These are phyloP conservation scores for Cladosporium oxysporum DNA, from an alignment of 2,329 filamentous ascomycete genomes.

Conservation along the genomic window DNA sequence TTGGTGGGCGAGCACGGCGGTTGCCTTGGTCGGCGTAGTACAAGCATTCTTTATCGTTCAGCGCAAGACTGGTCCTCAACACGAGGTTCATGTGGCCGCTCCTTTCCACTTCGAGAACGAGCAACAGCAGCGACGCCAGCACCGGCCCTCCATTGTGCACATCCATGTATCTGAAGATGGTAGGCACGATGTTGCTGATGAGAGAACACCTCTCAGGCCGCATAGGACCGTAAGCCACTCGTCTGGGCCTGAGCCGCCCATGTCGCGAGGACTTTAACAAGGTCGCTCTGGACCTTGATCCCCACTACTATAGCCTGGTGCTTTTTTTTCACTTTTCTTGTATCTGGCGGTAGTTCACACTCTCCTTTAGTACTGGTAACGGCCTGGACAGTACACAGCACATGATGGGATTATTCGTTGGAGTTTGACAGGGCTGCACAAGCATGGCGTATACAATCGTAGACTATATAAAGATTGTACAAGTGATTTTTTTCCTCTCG, in stretches of 20 bases:
- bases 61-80: conserved; percentile 17
- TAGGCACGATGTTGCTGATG: background rate
- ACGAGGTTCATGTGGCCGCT: conserved; percentile 18
- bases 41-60: conserved; percentile 40
- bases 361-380: background rate
- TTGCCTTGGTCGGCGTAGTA: conserved; percentile 57
- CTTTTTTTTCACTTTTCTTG: background rate
- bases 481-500: background rate
- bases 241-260: background rate
- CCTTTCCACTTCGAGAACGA: conserved; percentile 19
- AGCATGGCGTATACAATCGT: background rate
- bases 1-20: conserved; percentile 61
- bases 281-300: background rate
- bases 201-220: conserved; percentile 19
- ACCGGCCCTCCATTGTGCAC: conserved; percentile 9
- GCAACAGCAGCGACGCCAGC: background rate
- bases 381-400: background rate
- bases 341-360: background rate
- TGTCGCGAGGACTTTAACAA: background rate
- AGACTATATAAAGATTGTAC: background rate
- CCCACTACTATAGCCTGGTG: background rate
- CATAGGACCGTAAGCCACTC: background rate
- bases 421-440: background rate
- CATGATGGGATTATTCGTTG: background rate
- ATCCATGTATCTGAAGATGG: conserved; percentile 3